Evolutionary conservation across 2,329 filamentous ascomycete species (phyloP), one percentile per base, ranked within the genome.

Genomic region (Fonsecaea nubica): DNA sequence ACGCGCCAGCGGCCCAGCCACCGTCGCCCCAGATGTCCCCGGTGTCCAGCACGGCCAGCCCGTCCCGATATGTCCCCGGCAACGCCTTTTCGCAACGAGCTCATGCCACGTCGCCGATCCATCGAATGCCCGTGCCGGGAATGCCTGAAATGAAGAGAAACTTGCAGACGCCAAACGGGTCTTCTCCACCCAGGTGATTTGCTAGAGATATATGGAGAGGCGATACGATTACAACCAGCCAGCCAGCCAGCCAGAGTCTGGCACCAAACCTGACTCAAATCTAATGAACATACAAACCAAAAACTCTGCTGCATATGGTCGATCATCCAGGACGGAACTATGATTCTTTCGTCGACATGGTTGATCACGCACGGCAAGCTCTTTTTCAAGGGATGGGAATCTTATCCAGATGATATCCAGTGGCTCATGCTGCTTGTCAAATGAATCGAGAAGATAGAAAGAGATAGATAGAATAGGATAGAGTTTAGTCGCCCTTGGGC

Each of bases 21-120:
- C 13, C 32, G 1, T 64, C 64, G n/a, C 61, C 67, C 32, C 35
- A 66, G 30, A 58, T 58, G 45, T 40, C 65, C 13, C 59, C 58
- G 54, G 35, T 40, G 8, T 50, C 56, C 6, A 36, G 50, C 3
- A 18, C 48, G 55, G 60, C 63, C 8, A 68, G 59, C 45, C 60
- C 65, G 30, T 57, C 18, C 50, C 69, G 63, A 21, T 69, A 61
- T 54, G 62, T 66, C 12, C 69, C 71, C 12, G 71, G 71, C 25
- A 74, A 73, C 67, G 70, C 73, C 6, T 74, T 73, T 58, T 68
- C 71, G 13, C 72, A 72, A 58, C 66, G 71, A 58, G 62, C 63
- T 8, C 67, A 67, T 42, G 60, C 66, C 21, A 35, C 58, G 32
- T 60, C 58, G 30, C 62, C 62, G 30, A 40, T 64, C 6, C 52